Evolutionary conservation across 140 eudicot genomes (phyloP), one percentile per base, ranked within the genome.

Genomic region (Erigeron philadelphicus): DNA sequence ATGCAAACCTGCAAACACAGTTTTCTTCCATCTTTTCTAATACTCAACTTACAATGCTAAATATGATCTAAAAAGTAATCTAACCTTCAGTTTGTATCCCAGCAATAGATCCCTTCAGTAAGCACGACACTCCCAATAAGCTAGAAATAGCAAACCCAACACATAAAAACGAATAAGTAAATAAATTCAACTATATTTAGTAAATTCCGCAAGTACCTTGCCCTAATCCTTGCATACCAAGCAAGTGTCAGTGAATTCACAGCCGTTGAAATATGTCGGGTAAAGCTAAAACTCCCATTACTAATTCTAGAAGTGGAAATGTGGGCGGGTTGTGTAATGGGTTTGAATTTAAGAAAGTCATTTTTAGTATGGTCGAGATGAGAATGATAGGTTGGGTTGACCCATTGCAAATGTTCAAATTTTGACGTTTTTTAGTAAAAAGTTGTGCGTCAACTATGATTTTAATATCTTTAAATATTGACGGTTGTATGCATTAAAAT

Each of bases 231-330:
- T 0, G 11, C 89, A 16, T 84, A 86, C 78, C 95, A 89, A 85
- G 87, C 79, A 17, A 96, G 98, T 11, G 61, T 59, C 9, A 83
- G 72, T 35, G 96, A 87, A 66, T 84, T 89, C 79, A 75, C 80
- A 17, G 85, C 85, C 0, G 84, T 80, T 9, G 90, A 89, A 75
- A 17, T 93, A 25, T 93, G 93, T 88, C 82, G 75, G 96, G 97
- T 88, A 82, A 55, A 15, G 3, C 23, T 46, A 13, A 76, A 58
- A 61, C 11, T 59, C 12, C 3, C 43, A 1, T 11, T 11, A 21
- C 8, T 12, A 59, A 11, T 25, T 59, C 3, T 6, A 59, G 58
- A 52, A 8, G 58, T n/a, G 23, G 58, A 0, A 52, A 15, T 4
- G 15, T 1, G 58, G 58, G 58, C 11, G 7, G 56, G 58, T 52